Percentiles rank a stretch among this genome's conserved stretches.
These are phyloP conservation scores for Panaeolus cyanescens DNA, from an alignment of 768 basidiomycete species.

Conservation along the genomic window DNA sequence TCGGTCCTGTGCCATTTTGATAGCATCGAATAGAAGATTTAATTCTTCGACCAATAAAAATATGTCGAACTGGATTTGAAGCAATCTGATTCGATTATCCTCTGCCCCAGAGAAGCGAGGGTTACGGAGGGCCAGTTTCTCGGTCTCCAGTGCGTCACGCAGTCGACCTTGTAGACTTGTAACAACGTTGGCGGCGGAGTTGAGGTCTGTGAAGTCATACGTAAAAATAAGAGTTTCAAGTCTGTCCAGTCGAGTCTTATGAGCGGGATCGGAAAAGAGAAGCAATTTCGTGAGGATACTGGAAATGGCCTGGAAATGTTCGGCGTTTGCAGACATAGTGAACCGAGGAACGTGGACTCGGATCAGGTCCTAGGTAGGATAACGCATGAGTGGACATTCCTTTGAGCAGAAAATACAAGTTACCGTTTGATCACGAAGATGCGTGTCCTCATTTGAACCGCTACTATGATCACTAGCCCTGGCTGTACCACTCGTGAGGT, in stretches of 20 bases:
- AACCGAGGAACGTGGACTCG: slow-evolving; percentile 83
- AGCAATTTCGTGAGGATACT: slow-evolving; percentile 85
- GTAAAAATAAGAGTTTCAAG: slow-evolving; percentile 83
- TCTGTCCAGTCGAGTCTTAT: slow-evolving; percentile 75
- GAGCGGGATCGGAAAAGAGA: slow-evolving; percentile 86
- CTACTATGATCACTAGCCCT: slow-evolving; percentile 39
- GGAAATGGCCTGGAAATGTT: slow-evolving; percentile 83
- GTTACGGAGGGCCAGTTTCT: slow-evolving; percentile 39
- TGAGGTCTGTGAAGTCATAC: slow-evolving; percentile 84
- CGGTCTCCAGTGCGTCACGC: slow-evolving; percentile 60
- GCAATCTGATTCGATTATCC: slow-evolving; percentile 53
- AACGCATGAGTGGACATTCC: background rate
- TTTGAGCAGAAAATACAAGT: background rate
- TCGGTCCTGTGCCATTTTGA: slow-evolving; percentile 81
- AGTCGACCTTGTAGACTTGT: slow-evolving; percentile 73
- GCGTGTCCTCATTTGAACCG: slow-evolving; percentile 19
- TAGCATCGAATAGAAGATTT: slow-evolving; percentile 82
- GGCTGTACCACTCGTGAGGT: slow-evolving; percentile 53
- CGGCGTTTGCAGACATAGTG: slow-evolving; percentile 81
- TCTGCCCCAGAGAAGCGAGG: slow-evolving; percentile 40
- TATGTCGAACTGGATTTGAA: slow-evolving; percentile 73
- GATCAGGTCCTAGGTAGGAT: slow-evolving; percentile 68
- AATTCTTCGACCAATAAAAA: slow-evolving; percentile 77
- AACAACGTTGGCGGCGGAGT: slow-evolving; percentile 71
- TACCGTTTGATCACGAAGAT: slow-evolving; percentile 38